Evolutionary conservation across 345 rosid species (phyloP).

Genomic region (Isatis tinctoria): DNA sequence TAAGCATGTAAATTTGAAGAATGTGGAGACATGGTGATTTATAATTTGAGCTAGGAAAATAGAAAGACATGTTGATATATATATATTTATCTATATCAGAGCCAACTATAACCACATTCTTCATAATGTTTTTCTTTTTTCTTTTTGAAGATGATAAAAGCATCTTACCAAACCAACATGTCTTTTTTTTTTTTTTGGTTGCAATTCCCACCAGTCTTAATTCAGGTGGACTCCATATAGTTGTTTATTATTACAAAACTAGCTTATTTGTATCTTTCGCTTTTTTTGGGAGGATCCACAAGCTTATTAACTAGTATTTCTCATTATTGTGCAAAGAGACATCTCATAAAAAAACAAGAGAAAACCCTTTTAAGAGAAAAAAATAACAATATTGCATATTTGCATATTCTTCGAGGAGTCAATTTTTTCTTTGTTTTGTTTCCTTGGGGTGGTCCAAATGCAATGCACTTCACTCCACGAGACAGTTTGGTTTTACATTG

Average conservation of each 20-base stretch:
- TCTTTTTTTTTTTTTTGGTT: neutral
- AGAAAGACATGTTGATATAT: neutral
- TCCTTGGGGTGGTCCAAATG: conserved; percentile 8
- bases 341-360: neutral
- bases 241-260: neutral
- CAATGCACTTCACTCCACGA: neutral
- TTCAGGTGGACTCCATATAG: conserved; percentile 1
- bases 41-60: neutral
- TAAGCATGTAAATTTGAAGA: neutral
- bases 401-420: neutral
- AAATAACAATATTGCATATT: neutral
- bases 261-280: neutral
- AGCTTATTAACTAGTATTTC: neutral
- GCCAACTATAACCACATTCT: conserved; percentile 1
- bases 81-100: neutral
- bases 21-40: neutral
- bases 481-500: conserved; percentile 2
- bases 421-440: neutral
- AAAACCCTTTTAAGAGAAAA: neutral
- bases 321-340: conserved; percentile 15
- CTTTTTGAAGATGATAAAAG: neutral
- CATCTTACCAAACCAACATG: conserved; percentile 5
- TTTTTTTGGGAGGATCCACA: conserved; percentile 4
- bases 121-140: neutral
- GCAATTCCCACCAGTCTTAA: neutral